Percentiles rank a stretch among this genome's conserved stretches.
Conservation (phyloP, 306 rosid genomes). For the Pyrus betulifolia region DNA sequence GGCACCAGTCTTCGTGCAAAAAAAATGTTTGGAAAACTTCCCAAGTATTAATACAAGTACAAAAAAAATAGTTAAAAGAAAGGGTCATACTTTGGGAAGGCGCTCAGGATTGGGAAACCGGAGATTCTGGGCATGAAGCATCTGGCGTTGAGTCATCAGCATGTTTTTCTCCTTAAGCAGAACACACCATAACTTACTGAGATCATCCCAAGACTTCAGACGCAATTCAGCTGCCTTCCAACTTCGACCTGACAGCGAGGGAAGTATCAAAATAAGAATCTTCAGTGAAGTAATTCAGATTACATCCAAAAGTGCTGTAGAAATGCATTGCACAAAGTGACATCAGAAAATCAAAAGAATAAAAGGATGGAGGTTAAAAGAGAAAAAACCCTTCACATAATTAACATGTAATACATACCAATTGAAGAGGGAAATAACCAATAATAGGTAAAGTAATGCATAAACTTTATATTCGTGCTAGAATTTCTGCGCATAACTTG, state of each 20-base stretch:
- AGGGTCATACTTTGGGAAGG: slow-evolving; percentile 58
- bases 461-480: not conserved
- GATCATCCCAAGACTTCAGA: slow-evolving; percentile 94
- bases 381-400: not conserved
- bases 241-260: slow-evolving; percentile 56
- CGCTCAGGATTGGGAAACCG: slow-evolving; percentile 84
- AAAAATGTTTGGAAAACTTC: not conserved
- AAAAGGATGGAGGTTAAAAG: not conserved
- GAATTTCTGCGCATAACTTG: not conserved
- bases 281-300: not conserved
- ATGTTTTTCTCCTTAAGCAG: slow-evolving; percentile 90
- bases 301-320: not conserved
- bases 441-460: not conserved
- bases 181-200: slow-evolving; percentile 83
- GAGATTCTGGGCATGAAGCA: slow-evolving; percentile 86
- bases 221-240: slow-evolving; percentile 93
- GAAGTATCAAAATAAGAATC: not conserved
- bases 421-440: not conserved
- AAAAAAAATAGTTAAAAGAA: not conserved
- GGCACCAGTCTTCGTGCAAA: not conserved
- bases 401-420: not conserved
- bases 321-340: not conserved
- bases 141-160: slow-evolving; percentile 95
- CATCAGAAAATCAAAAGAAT: not conserved
- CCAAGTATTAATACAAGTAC: not conserved